Base-by-base conservation (phyloP, 2,329 filamentous ascomycete species). In the Blastomyces percursus region DNA sequence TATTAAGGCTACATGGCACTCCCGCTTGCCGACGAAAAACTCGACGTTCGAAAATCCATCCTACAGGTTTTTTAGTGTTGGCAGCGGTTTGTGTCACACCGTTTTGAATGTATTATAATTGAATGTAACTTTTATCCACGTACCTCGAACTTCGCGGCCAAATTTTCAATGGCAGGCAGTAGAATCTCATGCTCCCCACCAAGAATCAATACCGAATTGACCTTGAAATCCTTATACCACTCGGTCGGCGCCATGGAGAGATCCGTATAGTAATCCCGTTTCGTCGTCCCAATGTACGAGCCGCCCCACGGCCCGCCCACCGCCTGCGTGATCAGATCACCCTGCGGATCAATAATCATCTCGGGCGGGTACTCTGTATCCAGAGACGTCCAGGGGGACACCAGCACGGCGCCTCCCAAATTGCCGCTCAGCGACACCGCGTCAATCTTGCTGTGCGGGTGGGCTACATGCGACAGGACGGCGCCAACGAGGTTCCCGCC, bases 341-440 rank as follows among this genome's bases (percentile, higher is more conserved):
- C 60, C n/a, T 65, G 78, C 80, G 51, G 76, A 73, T 3, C 71
- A 73, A 65, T 84, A 84, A 7, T 69, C 67, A 24, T 68, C 67
- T 60, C 77, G 77, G 4, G 77, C 77, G 1, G 52, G 30, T 12
- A 73, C 69, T 42, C 76, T 74, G 16, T 76, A 69, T 0, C 71
- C 72, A 38, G 71, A 70, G 68, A 84, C 83, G 19, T 71, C 84
- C 84, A 87, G 0, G 84, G 84, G 0, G 78, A 80, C 46, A 84
- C 78, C 0, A 83, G 74, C 32, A 86, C 69, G 0, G 78, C 74
- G 0, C 77, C 82, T 2, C 70, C 71, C 42, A 75, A 59, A 71
- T 75, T 61, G 80, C 70, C 50, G 70, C 78, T 44, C 67, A 73
- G 0, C 66, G 65, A 7, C 79, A 75, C 0, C 62, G 67, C 59